A percentile compares a stretch with the other conserved stretches of the same genome.
Conservation (phyloP, 2,329 filamentous ascomycete genomes). For the Trichoderma sp. region DNA sequence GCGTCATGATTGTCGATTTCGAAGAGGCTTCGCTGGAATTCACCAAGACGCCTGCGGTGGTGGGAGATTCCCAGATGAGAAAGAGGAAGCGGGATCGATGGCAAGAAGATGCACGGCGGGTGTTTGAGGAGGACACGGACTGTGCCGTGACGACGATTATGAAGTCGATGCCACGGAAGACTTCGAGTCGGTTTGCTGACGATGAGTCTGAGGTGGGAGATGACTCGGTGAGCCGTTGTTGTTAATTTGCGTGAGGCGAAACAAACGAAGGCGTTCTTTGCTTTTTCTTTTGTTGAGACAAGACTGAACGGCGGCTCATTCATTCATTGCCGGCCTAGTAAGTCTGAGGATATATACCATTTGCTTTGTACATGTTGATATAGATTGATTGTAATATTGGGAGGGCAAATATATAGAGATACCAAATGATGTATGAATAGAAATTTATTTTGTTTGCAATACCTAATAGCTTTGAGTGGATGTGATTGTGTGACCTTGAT, state of each 20-base stretch:
- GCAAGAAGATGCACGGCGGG: background rate
- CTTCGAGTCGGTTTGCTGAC: background rate
- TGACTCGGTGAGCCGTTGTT: background rate
- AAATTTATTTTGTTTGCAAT: background rate
- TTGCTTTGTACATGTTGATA: background rate
- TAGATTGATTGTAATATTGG: background rate
- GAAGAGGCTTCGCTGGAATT: background rate
- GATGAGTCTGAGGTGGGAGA: background rate
- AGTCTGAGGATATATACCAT: background rate
- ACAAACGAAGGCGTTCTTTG: background rate
- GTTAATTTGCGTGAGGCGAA: background rate
- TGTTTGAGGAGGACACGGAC: background rate
- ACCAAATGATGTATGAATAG: background rate
- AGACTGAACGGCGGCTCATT: background rate
- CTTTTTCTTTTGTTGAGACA: background rate
- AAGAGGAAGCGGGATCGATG: slow-evolving; percentile 5
- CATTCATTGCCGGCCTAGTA: background rate
- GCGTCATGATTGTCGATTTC: slow-evolving; percentile 7
- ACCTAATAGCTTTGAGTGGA: background rate
- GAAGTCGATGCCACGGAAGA: background rate
- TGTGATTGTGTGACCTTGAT: background rate
- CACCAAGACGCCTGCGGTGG: background rate
- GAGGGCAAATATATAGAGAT: background rate
- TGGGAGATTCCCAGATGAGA: background rate
- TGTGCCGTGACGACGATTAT: background rate